A percentile compares a stretch with the other conserved stretches of the same genome.
phyloP scores from a whole-genome alignment of 305 asterid genomes.

The Caryopteris hybrid region DNA sequence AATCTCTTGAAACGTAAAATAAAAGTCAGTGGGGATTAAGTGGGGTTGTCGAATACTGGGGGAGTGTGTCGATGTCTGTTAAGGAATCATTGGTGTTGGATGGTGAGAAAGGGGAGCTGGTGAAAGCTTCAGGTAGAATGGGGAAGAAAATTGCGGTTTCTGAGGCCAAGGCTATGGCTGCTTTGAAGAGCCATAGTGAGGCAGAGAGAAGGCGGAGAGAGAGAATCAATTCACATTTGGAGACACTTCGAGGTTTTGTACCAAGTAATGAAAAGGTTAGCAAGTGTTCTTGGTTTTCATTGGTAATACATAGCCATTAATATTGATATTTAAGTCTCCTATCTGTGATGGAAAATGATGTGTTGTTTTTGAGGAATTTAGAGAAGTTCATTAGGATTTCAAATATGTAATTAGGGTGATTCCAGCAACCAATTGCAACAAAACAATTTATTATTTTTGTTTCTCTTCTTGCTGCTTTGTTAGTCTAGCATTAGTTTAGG shows the following conservation, averaged over 20 bases:
- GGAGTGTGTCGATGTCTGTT: constrained; percentile 26
- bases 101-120: constrained; percentile 42
- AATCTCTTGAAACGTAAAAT: too few species aligned
- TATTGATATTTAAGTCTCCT: neutral
- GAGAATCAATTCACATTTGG: constrained; percentile 71
- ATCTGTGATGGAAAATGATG: too few species aligned
- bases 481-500: too few species aligned
- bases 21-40: too few species aligned
- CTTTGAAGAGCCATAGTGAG: constrained; percentile 85
- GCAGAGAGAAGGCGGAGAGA: constrained; percentile 86
- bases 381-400: too few species aligned
- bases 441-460: too few species aligned
- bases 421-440: too few species aligned
- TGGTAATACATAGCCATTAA: neutral
- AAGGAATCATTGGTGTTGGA: constrained; percentile 38
- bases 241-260: constrained; percentile 57
- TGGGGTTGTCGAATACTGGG: neutral
- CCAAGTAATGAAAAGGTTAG: constrained; percentile 57
- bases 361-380: neutral
- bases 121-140: constrained; percentile 31
- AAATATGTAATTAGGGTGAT: too few species aligned
- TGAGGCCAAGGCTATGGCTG: constrained; percentile 44
- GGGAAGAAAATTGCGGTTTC: constrained; percentile 31
- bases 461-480: too few species aligned
- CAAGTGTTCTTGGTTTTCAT: neutral